Conservation (phyloP, 2,329 filamentous ascomycete species). For the Septoria petroselini region DNA sequence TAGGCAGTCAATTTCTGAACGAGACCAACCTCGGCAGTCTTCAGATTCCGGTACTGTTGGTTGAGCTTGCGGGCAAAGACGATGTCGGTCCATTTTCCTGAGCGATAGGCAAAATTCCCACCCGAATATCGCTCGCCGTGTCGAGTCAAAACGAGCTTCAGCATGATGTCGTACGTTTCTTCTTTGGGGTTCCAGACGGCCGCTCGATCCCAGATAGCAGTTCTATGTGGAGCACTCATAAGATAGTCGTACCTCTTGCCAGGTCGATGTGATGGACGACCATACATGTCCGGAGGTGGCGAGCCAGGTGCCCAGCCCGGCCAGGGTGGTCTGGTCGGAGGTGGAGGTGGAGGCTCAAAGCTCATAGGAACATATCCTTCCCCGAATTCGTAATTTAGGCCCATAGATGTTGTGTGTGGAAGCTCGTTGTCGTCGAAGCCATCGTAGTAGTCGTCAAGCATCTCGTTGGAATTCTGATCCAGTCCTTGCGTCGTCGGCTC, state of each 20-base stretch:
- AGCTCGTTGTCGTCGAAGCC: slow-evolving; percentile 3
- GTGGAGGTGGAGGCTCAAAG: slow-evolving; percentile 3
- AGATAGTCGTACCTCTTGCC: slow-evolving; percentile 9
- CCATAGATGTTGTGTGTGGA: slow-evolving; percentile 1
- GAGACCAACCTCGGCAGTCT: slow-evolving; percentile 20
- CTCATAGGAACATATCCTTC: neutral
- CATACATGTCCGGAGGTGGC: neutral
- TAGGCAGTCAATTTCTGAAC: slow-evolving; percentile 24
- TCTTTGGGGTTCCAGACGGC: slow-evolving; percentile 3
- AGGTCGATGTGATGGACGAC: neutral
- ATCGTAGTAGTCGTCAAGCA: slow-evolving; percentile 13
- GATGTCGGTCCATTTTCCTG: slow-evolving; percentile 19
- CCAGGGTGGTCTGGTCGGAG: slow-evolving; percentile 3
- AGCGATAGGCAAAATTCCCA: slow-evolving; percentile 6
- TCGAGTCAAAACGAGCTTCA: slow-evolving; percentile 22
- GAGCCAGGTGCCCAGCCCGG: neutral
- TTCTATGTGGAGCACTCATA: slow-evolving; percentile 4
- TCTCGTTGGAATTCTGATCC: slow-evolving; percentile 10
- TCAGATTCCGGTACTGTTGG: slow-evolving; percentile 18
- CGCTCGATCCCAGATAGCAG: slow-evolving; percentile 22
- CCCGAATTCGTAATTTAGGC: neutral
- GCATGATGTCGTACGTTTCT: slow-evolving; percentile 3
- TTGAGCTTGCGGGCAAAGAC: slow-evolving; percentile 15
- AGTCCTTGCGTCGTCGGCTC: neutral
- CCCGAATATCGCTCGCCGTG: slow-evolving; percentile 22